Conservation (phyloP, 179 eudicot genomes). For the Silene noctiflora region DNA sequence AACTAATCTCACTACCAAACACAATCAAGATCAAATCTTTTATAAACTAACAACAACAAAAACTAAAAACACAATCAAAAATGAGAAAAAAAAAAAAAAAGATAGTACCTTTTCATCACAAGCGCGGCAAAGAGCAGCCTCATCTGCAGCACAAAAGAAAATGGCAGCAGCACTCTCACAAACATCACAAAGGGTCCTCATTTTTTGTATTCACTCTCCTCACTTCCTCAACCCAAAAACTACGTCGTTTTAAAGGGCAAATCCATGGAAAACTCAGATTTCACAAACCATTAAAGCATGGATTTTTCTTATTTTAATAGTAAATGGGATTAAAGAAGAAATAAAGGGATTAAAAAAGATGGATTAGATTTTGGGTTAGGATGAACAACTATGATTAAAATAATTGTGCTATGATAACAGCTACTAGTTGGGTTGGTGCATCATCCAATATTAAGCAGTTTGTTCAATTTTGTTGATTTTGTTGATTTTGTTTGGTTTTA, state of each 20-base stretch:
- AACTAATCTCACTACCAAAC: neutral
- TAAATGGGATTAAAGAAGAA: neutral
- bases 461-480: neutral
- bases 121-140: conserved; percentile 88
- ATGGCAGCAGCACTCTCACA: conserved; percentile 88
- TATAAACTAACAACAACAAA: neutral
- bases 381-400: neutral
- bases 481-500: neutral
- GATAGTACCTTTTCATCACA: conserved; percentile 72
- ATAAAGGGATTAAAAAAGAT: neutral
- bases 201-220: conserved; percentile 13
- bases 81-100: neutral
- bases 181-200: conserved; percentile 86
- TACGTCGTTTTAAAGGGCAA: conserved; percentile 4
- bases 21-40: conserved; percentile 9
- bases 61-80: neutral
- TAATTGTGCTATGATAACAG: neutral
- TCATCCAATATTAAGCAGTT: neutral
- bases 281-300: neutral
- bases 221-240: neutral
- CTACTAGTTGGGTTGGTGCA: conserved; percentile 11
- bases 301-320: neutral
- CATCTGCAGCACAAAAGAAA: conserved; percentile 90
- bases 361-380: neutral
- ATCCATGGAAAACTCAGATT: conserved; percentile 9